Percentiles rank a stretch among this genome's conserved stretches.
These are phyloP conservation scores for Ceratobasidium sp. DNA, from an alignment of 1,284 basidiomycete species.

Conservation along the genomic window DNA sequence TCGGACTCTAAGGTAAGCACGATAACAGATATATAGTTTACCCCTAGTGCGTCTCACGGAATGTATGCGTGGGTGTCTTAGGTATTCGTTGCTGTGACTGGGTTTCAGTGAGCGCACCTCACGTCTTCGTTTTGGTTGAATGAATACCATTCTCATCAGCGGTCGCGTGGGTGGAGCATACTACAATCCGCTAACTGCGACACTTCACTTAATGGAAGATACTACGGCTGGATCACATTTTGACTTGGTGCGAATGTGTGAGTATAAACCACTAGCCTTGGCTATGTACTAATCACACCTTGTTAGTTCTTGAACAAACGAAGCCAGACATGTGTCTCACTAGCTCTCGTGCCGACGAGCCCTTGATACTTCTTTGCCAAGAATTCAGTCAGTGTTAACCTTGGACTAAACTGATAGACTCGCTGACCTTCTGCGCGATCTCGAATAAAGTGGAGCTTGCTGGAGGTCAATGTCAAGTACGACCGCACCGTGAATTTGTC, in stretches of 20 bases:
- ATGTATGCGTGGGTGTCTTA: conserved; percentile 33
- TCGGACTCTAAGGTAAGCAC: conserved; percentile 1
- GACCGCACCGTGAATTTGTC: conserved; percentile 81
- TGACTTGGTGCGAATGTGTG: conserved; percentile 80
- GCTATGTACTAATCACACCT: neutral
- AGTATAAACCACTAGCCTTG: conserved; percentile 49
- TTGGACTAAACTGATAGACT: neutral
- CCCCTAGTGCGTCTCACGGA: neutral
- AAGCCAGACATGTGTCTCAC: conserved; percentile 78
- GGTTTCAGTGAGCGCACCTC: conserved; percentile 10
- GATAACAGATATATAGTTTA: neutral
- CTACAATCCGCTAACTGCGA: conserved; percentile 77
- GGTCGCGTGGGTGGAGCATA: conserved; percentile 81
- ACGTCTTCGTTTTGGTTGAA: conserved; percentile 50
- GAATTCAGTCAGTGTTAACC: conserved; percentile 69
- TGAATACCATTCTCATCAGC: conserved; percentile 57
- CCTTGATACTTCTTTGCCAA: conserved; percentile 77
- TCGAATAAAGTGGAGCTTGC: conserved; percentile 67
- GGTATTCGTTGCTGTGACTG: conserved; percentile 26
- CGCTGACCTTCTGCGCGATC: too few species aligned
- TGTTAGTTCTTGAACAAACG: conserved; percentile 83
- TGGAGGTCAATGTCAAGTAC: conserved; percentile 74
- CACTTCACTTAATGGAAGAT: conserved; percentile 85
- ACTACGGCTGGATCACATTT: conserved; percentile 80
- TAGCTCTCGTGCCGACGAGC: conserved; percentile 81